Evolutionary conservation across 2,329 filamentous ascomycete species (phyloP).

Genomic region (Emmonsiellopsis sp.): DNA sequence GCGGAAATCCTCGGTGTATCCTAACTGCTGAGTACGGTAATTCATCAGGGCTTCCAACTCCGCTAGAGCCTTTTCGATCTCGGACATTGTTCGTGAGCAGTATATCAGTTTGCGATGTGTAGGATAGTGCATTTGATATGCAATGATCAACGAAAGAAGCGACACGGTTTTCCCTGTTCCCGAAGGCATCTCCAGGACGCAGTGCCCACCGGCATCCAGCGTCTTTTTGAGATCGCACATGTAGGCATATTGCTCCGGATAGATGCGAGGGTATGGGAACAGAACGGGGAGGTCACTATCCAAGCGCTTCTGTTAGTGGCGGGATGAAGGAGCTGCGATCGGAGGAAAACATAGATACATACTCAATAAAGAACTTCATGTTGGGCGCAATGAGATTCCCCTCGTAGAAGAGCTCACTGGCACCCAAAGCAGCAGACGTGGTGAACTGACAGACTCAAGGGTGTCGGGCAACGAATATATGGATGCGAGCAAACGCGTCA

Average conservation of each 20-base stretch:
- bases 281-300: constrained; percentile 57
- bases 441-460: neutral
- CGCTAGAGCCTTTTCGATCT: constrained; percentile 94
- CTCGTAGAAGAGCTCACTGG: neutral
- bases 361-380: constrained; percentile 76
- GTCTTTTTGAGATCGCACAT: constrained; percentile 83
- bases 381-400: constrained; percentile 20
- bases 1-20: constrained; percentile 82
- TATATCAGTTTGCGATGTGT: constrained; percentile 96
- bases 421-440: neutral
- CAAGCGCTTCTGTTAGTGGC: constrained; percentile 11
- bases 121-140: constrained; percentile 89
- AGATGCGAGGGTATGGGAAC: constrained; percentile 66
- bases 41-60: constrained; percentile 92
- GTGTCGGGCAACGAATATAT: too few species aligned
- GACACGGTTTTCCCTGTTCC: constrained; percentile 97
- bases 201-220: constrained; percentile 88
- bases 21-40: constrained; percentile 82
- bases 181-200: constrained; percentile 97
- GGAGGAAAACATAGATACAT: constrained; percentile 16
- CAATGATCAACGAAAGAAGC: constrained; percentile 85
- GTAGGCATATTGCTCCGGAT: constrained; percentile 66
- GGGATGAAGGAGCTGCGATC: neutral
- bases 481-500: neutral
- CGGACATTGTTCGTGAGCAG: constrained; percentile 98